Evolutionary conservation across 495 filamentous ascomycete species (phyloP).

Genomic region (Hyaloscypha bicolor): DNA sequence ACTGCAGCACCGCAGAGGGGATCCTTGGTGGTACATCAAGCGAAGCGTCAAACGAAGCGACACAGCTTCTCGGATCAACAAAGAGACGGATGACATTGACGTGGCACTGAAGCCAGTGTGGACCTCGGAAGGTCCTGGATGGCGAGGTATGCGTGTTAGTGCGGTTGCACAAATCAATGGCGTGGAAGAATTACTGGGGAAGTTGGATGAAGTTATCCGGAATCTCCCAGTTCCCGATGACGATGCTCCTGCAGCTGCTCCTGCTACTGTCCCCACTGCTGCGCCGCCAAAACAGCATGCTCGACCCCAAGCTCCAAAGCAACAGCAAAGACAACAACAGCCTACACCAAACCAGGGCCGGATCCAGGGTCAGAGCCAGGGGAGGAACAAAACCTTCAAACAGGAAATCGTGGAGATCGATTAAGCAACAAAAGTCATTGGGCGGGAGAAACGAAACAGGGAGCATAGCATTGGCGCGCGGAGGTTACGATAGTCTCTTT

Average conservation of each 20-base stretch:
- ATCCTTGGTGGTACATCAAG: conserved; percentile 43
- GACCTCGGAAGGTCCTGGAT: conserved; percentile 22
- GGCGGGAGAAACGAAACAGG: conserved; percentile 4
- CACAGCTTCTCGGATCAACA: not conserved
- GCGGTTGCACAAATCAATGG: conserved; percentile 23
- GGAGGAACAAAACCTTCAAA: conserved; percentile 17
- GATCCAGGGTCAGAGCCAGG: conserved; percentile 30
- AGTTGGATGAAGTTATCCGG: conserved; percentile 30
- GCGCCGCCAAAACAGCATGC: not conserved
- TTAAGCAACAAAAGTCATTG: conserved; percentile 15
- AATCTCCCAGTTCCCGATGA: conserved; percentile 6
- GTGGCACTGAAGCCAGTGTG: conserved; percentile 25
- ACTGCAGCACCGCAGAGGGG: conserved; percentile 36
- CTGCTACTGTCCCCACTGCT: not conserved
- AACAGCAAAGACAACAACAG: conserved; percentile 11
- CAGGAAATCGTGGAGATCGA: conserved; percentile 32
- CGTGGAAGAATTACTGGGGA: conserved; percentile 24
- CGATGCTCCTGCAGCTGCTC: not conserved
- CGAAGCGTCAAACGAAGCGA: conserved; percentile 25
- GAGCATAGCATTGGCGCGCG: conserved; percentile 25
- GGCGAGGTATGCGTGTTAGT: conserved; percentile 31
- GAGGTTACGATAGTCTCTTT: conserved; percentile 26
- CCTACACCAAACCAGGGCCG: conserved; percentile 25
- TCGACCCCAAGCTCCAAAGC: not conserved
- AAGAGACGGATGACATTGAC: conserved; percentile 28